Percentiles rank a stretch among this genome's conserved stretches.
These are phyloP conservation scores for Penicillium fimorum DNA, from an alignment of 495 filamentous ascomycete genomes.

Conservation along the genomic window DNA sequence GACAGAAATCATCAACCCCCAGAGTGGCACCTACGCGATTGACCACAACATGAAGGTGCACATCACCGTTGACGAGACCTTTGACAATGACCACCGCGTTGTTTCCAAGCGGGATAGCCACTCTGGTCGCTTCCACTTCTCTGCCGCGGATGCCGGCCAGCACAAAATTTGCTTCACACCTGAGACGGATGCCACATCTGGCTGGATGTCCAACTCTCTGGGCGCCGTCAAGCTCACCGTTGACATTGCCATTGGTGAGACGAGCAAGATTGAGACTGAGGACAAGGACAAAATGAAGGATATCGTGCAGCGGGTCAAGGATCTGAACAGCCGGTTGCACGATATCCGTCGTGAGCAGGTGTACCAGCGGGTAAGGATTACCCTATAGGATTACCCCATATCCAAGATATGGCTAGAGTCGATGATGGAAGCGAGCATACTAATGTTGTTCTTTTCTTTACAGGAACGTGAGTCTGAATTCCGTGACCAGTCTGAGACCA, in stretches of 20 bases:
- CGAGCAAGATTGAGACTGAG: constrained; percentile 87
- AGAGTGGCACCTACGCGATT: constrained; percentile 58
- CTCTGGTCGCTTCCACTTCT: constrained; percentile 92
- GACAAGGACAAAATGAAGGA: constrained; percentile 94
- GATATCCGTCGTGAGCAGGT: constrained; percentile 94
- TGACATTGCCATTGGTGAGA: constrained; percentile 94
- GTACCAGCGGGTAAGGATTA: constrained; percentile 78
- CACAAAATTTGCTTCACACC: constrained; percentile 94
- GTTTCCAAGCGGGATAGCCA: constrained; percentile 77
- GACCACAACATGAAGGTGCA: constrained; percentile 75
- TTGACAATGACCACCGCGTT: constrained; percentile 97
- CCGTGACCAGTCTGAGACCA: constrained; percentile 92
- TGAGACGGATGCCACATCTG: constrained; percentile 57
- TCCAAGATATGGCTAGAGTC: background rate
- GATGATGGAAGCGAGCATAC: background rate
- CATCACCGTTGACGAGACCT: constrained; percentile 93
- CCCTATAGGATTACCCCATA: constrained; percentile 31
- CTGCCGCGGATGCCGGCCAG: constrained; percentile 86
- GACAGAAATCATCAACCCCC: constrained; percentile 73
- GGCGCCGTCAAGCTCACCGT: constrained; percentile 81
- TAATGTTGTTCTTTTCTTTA: constrained; percentile 9
- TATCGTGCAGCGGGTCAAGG: constrained; percentile 84
- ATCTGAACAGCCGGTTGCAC: constrained; percentile 81
- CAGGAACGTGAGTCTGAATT: constrained; percentile 98
- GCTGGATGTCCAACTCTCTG: constrained; percentile 67